These are phyloP conservation scores for Knufia petricola DNA, from an alignment of 2,329 filamentous ascomycete genomes.

Conservation along the genomic window DNA sequence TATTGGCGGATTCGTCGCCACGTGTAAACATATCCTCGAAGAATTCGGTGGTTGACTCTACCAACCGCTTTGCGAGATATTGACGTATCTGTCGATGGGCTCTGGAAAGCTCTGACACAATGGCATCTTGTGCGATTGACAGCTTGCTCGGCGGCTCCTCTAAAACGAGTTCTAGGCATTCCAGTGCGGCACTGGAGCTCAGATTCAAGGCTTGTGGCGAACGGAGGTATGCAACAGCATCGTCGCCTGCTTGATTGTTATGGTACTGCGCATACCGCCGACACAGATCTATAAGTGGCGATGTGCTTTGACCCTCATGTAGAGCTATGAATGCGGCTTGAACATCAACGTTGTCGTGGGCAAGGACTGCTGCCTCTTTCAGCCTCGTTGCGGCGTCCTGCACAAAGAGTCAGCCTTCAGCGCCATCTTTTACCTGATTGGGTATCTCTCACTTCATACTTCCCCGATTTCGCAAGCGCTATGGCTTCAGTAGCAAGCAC, in stretches of 20 bases:
- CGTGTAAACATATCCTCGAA: conserved; percentile 42
- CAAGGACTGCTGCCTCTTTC: conserved; percentile 40
- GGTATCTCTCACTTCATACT: conserved; percentile 16
- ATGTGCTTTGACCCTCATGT: conserved; percentile 26
- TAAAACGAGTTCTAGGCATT: conserved; percentile 36
- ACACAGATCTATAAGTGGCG: conserved; percentile 35
- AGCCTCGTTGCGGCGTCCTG: conserved; percentile 40
- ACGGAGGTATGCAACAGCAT: conserved; percentile 35
- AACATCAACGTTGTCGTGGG: conserved; percentile 36
- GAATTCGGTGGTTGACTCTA: conserved; percentile 36
- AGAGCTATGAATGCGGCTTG: conserved; percentile 38
- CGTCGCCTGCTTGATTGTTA: conserved; percentile 36
- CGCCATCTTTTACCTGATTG: not conserved
- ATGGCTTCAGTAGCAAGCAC: conserved; percentile 39
- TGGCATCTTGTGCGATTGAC: conserved; percentile 35
- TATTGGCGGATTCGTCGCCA: conserved; percentile 39
- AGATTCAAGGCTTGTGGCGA: conserved; percentile 36
- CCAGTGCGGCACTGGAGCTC: conserved; percentile 31
- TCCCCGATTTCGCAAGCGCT: conserved; percentile 39
- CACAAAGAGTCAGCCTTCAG: conserved; percentile 13
- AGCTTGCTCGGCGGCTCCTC: conserved; percentile 29
- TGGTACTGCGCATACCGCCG: conserved; percentile 33
- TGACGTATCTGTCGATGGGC: conserved; percentile 35
- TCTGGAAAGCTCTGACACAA: conserved; percentile 37
- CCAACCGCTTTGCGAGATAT: conserved; percentile 34